Percentiles rank a stretch among this genome's conserved stretches.
Evolutionary conservation across 768 basidiomycete genomes (phyloP).

Genomic region (Saitozyma podzolica): DNA sequence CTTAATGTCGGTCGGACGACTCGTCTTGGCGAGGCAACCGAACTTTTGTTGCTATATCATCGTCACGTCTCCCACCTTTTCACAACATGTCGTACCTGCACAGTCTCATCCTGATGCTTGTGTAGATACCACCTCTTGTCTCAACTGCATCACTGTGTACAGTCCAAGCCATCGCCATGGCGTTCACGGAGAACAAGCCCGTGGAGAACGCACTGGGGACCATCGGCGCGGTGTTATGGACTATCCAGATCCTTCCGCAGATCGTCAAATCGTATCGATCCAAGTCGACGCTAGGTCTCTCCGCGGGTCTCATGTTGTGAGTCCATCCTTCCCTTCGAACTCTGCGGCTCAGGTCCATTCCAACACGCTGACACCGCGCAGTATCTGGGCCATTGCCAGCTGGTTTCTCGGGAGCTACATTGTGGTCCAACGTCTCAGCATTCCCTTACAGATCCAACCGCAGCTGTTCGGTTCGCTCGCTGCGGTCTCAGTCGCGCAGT

Average conservation of each 20-base stretch:
- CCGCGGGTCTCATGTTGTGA: constrained; percentile 65
- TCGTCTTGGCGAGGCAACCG: no score
- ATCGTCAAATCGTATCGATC: constrained; percentile 70
- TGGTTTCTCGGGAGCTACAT: constrained; percentile 69
- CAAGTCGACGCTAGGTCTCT: constrained; percentile 70
- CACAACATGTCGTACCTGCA: no score
- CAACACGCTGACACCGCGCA: constrained; percentile 13
- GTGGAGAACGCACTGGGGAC: constrained; percentile 72
- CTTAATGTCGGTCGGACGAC: no score
- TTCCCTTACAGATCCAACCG: constrained; percentile 64
- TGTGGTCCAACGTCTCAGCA: constrained; percentile 66
- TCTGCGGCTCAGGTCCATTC: neutral
- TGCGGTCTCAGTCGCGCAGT: constrained; percentile 68
- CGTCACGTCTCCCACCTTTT: no score
- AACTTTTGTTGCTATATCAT: no score
- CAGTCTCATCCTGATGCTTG: no score
- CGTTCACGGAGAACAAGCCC: constrained; percentile 4
- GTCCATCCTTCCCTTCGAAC: constrained; percentile 3
- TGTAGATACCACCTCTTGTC: no score
- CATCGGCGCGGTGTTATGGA: constrained; percentile 58
- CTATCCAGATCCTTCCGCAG: constrained; percentile 63
- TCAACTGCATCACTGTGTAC: no score
- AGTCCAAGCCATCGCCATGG: neutral
- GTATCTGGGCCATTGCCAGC: constrained; percentile 63
- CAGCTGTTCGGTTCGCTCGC: constrained; percentile 62